Evolutionary conservation across 352 stramenopile species (phyloP).

Genomic region (Phytophthora boehmeriae): DNA sequence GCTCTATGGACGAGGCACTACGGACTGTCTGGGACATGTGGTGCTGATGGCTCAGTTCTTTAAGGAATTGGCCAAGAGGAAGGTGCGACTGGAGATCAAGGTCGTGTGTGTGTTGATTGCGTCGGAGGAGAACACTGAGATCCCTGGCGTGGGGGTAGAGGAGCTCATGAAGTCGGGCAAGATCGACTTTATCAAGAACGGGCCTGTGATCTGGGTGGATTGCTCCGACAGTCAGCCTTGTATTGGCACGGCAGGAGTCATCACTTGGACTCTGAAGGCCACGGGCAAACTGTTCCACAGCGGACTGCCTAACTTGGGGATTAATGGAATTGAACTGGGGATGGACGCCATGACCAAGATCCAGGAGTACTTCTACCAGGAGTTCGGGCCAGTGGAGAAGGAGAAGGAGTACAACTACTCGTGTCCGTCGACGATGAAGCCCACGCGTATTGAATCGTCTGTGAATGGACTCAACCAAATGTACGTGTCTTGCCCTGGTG

Average conservation of each 20-base stretch:
- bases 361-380: slow-evolving; percentile 89
- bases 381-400: slow-evolving; percentile 80
- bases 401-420: slow-evolving; percentile 91
- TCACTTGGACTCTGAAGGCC: slow-evolving; percentile 89
- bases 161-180: slow-evolving; percentile 84
- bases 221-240: slow-evolving; percentile 90
- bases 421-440: slow-evolving; percentile 82
- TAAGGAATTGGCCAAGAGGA: slow-evolving; percentile 68
- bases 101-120: slow-evolving; percentile 91
- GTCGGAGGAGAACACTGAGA: slow-evolving; percentile 82
- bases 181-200: slow-evolving; percentile 93
- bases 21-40: slow-evolving; percentile 92
- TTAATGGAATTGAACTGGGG: slow-evolving; percentile 89
- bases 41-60: slow-evolving; percentile 89
- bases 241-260: slow-evolving; percentile 86
- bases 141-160: slow-evolving; percentile 85
- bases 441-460: slow-evolving; percentile 74
- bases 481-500: slow-evolving; percentile 32
- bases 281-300: slow-evolving; percentile 92
- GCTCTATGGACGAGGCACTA: slow-evolving; percentile 91
- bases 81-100: slow-evolving; percentile 65
- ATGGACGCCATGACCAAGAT: slow-evolving; percentile 85
- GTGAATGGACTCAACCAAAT: slow-evolving; percentile 77
- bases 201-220: slow-evolving; percentile 91
- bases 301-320: slow-evolving; percentile 84